Evolutionary conservation across 768 basidiomycete genomes (phyloP), one percentile per base, ranked within the genome.

Genomic region (Gymnopilus dilepis): DNA sequence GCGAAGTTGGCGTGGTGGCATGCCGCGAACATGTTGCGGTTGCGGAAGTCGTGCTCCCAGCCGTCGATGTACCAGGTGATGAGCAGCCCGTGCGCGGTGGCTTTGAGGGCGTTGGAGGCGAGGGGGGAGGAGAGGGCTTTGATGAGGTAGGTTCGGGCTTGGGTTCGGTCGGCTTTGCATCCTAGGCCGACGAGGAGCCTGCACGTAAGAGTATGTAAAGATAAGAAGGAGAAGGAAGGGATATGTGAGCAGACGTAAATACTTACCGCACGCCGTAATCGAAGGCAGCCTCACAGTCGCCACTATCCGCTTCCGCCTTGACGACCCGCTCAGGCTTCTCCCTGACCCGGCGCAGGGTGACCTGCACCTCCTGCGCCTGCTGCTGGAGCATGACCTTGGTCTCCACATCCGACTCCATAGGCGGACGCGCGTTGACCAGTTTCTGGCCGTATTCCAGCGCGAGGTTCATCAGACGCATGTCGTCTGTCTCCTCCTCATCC

Each of bases 1-100:
- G 62, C 59, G 1, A 42, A 17, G 37, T 64, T 67, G 28, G 62
- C 59, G 30, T 67, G 65, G 54, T 67, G 60, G 12, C 34, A 51
- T 17, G 65, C 65, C 12, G 62, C 62, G 26, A 64, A 59, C 15
- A 64, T 15, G 54, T 64, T 64, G 1, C 60, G 21, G 26, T 7
- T 54, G n/a, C 53, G 52, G 13, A 60, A 34, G 33, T 64, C 52
- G 30, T 6, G 28, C 11, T 13, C 15, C 31, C 47, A 30, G 9
- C 41, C 31, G 15, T 22, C 12, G 52, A 62, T n/a, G n/a, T 56
- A 59, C 65, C 65, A 67, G 19, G 59, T 34, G 12, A 62, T 21
- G 26, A 67, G 63, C 13, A 56, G 6, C 3, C 62, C 48, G 42
- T 67, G 65, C 1, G 63, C 65, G 7, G 59, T 63, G 13, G 52